Evolutionary conservation across 1,139 yeast species (phyloP), one percentile per base, ranked within the genome.

Genomic region (Kurtzmaniella natalensis): DNA sequence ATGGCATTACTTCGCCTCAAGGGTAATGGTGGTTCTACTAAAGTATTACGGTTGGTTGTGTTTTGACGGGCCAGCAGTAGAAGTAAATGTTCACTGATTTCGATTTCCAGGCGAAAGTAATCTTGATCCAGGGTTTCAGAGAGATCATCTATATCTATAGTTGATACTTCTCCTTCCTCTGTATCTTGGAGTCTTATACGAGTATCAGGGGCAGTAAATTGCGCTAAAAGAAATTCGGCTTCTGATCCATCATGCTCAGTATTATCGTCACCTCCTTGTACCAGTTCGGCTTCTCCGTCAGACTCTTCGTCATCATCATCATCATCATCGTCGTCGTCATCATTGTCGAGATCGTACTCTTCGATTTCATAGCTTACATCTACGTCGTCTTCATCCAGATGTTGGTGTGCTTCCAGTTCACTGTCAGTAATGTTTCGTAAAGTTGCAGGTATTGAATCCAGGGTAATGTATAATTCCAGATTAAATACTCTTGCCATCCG

Each of bases 21-120:
- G 8, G 50, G 44, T 7, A 43, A 8, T 41, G 48, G 17, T 27
- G 33, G 32, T 32, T 24, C 19, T 9, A 46, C 42, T 18, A 50
- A 33, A 7, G 55, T 45, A 30, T 51, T 47, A 9, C 42, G 39
- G 37, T 50, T 45, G 5, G 53, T 46, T 17, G 44, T 45, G 30
- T 54, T 54, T 28, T 55, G 57, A n/a, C 61, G 45, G 3, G 62
- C 63, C 8, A 59, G 49, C 3, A 60, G 48, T 3, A 59, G 46
- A 5, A 59, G 43, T n/a, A 57, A 43, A 22, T 55, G 39, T 35
- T 57, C 61, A 29, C 45, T 47, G 6, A 52, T 37, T 27, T 42
- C 48, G 18, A 46, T 37, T 18, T 47, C 50, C 3, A 45, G 42
- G 7, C 47, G 38, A 25, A 47, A 35, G 14, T 36, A 35, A 10